These are phyloP conservation scores for Eimeria mitis DNA, from an alignment of 169 alveolate species.

Conservation along the genomic window DNA sequence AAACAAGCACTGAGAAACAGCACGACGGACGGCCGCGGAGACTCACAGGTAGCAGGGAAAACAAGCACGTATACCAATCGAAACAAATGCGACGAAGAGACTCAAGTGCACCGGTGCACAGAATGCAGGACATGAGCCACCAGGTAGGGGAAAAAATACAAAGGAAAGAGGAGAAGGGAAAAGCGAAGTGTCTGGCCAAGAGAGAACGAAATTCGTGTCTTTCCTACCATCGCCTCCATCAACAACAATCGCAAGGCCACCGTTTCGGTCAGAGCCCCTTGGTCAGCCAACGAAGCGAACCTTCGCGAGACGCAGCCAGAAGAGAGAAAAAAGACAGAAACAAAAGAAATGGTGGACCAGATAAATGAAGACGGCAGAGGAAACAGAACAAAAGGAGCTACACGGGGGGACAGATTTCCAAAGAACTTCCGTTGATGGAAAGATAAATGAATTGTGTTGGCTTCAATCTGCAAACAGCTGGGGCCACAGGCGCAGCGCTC, in stretches of 20 bases:
- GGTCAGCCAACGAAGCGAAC: background rate
- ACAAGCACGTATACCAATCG: background rate
- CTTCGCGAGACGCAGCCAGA: background rate
- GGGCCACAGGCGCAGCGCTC: background rate
- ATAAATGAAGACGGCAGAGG: background rate
- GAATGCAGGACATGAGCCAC: background rate
- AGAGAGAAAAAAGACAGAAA: background rate
- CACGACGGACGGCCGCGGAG: background rate
- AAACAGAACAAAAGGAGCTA: background rate
- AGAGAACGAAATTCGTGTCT: background rate
- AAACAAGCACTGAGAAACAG: background rate
- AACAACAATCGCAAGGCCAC: background rate
- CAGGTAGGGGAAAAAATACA: background rate
- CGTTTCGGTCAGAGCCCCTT: background rate
- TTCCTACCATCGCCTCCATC: constrained; percentile 7
- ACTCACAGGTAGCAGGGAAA: background rate
- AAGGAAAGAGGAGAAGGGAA: background rate
- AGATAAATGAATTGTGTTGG: background rate
- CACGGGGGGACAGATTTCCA: background rate
- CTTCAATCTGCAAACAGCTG: background rate
- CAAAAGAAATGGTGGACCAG: background rate
- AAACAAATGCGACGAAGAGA: background rate
- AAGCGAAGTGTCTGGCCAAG: background rate
- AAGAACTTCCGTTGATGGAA: background rate
- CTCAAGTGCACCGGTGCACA: no score